Evolutionary conservation across 352 stramenopile genomes (phyloP).

Genomic region (Globisporangium okanoganense): DNA sequence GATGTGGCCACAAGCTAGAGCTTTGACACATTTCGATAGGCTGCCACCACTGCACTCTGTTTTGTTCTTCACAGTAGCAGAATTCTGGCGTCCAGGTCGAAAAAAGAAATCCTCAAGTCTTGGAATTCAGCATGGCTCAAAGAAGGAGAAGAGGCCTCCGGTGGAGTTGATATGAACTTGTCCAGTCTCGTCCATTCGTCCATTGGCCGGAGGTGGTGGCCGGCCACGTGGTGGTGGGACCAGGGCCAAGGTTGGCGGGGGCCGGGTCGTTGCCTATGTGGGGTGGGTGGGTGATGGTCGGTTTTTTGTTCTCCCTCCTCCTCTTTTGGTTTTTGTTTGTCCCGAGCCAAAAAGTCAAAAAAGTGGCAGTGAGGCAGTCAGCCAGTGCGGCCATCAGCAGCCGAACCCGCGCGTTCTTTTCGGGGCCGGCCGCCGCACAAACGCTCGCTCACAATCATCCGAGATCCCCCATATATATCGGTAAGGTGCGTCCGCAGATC

Average conservation of each 20-base stretch:
- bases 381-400: slow-evolving; percentile 2
- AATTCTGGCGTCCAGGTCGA: too few relatives aligned
- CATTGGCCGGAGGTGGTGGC: background rate
- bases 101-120: too few relatives aligned
- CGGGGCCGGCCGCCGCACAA: background rate
- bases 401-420: background rate
- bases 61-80: too few relatives aligned
- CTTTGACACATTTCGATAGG: too few relatives aligned
- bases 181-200: background rate
- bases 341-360: background rate
- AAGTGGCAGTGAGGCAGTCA: background rate
- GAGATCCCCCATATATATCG: background rate
- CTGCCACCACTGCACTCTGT: too few relatives aligned
- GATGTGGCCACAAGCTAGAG: too few relatives aligned
- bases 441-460: background rate
- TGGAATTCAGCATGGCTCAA: too few relatives aligned
- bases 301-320: slow-evolving; percentile 14
- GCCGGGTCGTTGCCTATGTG: background rate
- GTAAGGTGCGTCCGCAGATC: too few relatives aligned
- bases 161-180: too few relatives aligned
- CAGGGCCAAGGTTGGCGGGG: background rate
- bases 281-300: slow-evolving; percentile 14
- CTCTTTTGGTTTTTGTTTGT: background rate
- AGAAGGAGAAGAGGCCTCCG: background rate
- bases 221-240: background rate